Evolutionary conservation across 2,329 filamentous ascomycete species (phyloP).

Genomic region (Acephala macrosclerotiorum): DNA sequence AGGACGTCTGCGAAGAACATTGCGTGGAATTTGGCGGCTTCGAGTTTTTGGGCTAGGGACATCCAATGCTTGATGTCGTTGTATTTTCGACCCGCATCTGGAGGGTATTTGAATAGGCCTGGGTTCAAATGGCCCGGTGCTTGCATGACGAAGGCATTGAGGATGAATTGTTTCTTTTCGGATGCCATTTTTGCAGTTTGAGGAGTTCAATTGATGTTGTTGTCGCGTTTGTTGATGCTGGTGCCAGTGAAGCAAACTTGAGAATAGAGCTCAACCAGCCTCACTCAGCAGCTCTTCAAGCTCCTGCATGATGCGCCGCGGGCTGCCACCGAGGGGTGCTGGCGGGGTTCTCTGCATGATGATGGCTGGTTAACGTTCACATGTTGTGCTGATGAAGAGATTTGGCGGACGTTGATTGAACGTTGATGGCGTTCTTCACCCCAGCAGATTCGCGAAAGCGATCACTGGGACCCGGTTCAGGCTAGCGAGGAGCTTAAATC

Average conservation of each 20-base stretch:
- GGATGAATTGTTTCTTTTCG: constrained; percentile 52
- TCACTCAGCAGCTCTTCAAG: background rate
- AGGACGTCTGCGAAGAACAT: constrained; percentile 74
- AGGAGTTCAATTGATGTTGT: constrained; percentile 1
- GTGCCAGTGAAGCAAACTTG: constrained; percentile 3
- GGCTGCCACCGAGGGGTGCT: background rate
- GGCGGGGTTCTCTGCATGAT: background rate
- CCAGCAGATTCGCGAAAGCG: constrained; percentile 17
- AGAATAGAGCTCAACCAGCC: background rate
- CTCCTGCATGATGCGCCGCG: constrained; percentile 1
- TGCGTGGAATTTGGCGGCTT: constrained; percentile 68
- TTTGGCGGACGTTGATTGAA: constrained; percentile 29
- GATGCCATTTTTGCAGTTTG: constrained; percentile 26
- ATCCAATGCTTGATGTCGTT: constrained; percentile 68
- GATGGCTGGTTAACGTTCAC: background rate
- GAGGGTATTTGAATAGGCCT: constrained; percentile 69
- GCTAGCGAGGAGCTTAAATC: constrained; percentile 6
- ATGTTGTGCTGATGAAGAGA: background rate
- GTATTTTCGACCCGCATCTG: constrained; percentile 68
- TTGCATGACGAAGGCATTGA: constrained; percentile 59
- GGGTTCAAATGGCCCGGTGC: constrained; percentile 60
- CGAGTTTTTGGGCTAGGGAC: constrained; percentile 64
- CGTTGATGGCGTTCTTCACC: constrained; percentile 32
- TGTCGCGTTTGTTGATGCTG: constrained; percentile 1
- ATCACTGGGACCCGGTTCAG: constrained; percentile 1